Conservation (phyloP, 2,329 filamentous ascomycete genomes). For the Talaromyces rugulosus region DNA sequence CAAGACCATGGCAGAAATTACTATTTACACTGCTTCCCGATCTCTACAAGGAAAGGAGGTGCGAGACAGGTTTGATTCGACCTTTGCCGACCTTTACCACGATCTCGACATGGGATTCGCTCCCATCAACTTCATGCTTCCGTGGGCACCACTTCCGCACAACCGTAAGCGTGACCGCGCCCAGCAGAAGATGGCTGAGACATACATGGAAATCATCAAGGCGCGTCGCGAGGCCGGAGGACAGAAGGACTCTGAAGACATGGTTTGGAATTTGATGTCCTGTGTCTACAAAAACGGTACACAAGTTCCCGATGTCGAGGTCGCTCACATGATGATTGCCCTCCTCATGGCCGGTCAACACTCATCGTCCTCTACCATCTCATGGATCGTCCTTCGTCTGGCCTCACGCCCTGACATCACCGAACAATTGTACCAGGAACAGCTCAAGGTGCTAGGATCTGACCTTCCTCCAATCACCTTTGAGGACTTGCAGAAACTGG, state of each 20-base stretch:
- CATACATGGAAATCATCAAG: constrained; percentile 69
- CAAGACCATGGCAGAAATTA: constrained; percentile 68
- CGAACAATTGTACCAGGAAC: constrained; percentile 68
- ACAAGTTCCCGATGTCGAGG: constrained; percentile 66
- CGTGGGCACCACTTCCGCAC: constrained; percentile 72
- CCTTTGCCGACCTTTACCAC: constrained; percentile 72
- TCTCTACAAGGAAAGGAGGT: constrained; percentile 74
- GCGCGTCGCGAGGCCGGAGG: constrained; percentile 50
- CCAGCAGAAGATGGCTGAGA: constrained; percentile 63
- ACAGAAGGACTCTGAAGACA: constrained; percentile 55
- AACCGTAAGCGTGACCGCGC: constrained; percentile 70
- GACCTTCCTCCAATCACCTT: constrained; percentile 56
- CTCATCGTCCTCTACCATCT: constrained; percentile 70
- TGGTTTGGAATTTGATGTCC: constrained; percentile 76
- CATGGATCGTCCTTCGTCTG: constrained; percentile 72
- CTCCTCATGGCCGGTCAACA: constrained; percentile 82
- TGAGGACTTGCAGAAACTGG: constrained; percentile 56
- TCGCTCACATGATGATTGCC: constrained; percentile 83
- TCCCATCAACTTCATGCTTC: constrained; percentile 78
- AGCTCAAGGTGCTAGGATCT: constrained; percentile 51
- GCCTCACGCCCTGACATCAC: constrained; percentile 65
- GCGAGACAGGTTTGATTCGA: constrained; percentile 64
- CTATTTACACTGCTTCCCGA: constrained; percentile 74
- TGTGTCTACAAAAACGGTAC: constrained; percentile 71
- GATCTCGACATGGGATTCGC: constrained; percentile 75